Conservation (phyloP, 768 basidiomycete genomes). For the Lepiota venenata region DNA sequence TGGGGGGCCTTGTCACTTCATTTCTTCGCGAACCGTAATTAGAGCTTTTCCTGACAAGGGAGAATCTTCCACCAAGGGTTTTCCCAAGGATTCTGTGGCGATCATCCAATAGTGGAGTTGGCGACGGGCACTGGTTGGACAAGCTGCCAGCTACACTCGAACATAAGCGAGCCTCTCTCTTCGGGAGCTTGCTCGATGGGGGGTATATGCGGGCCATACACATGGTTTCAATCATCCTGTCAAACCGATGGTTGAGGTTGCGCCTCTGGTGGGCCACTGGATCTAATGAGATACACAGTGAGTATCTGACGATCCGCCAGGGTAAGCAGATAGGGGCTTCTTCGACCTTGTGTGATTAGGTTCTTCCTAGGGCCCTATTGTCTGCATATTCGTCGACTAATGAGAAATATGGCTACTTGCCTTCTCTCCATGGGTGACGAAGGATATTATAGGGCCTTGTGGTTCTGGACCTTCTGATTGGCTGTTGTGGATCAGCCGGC, state of each 20-base stretch:
- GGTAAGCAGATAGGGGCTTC: not conserved
- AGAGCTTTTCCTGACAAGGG: too few relatives aligned
- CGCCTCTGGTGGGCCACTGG: constrained; percentile 45
- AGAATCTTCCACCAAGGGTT: too few relatives aligned
- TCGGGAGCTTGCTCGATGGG: constrained; percentile 17
- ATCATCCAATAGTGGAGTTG: too few relatives aligned
- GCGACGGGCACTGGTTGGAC: too few relatives aligned
- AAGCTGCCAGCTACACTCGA: too few relatives aligned
- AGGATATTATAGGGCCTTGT: too few relatives aligned
- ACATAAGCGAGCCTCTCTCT: not conserved
- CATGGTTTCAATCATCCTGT: constrained; percentile 65
- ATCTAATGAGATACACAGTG: constrained; percentile 6
- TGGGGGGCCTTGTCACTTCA: too few relatives aligned
- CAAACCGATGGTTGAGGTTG: constrained; percentile 57
- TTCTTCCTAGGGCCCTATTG: not conserved
- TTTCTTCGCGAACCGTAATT: too few relatives aligned
- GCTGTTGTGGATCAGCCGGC: too few relatives aligned
- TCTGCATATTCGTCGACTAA: not conserved
- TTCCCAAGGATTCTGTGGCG: too few relatives aligned
- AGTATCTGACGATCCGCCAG: not conserved
- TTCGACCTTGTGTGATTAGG: constrained; percentile 1
- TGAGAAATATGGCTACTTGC: not conserved
- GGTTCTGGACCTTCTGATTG: too few relatives aligned
- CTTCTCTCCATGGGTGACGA: constrained; percentile 12
- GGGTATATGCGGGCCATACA: constrained; percentile 25